A percentile compares a stretch with the other conserved stretches of the same genome.
Conservation (phyloP, 2,329 filamentous ascomycete species). For the Botrytis paeoniae region DNA sequence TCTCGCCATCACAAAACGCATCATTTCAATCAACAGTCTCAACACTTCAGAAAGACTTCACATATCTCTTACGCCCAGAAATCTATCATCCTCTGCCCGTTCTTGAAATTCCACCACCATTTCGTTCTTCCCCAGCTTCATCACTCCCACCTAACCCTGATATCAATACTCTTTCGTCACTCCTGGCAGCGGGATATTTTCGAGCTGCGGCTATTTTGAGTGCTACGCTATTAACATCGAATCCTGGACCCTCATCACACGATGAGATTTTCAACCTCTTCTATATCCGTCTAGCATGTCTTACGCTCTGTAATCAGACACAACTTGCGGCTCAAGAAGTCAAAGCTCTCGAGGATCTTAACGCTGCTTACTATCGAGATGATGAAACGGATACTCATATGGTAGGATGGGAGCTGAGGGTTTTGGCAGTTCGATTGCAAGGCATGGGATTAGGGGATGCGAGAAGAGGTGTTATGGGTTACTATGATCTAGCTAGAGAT, state of each 20-base stretch:
- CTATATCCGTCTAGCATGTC: slow-evolving; percentile 76
- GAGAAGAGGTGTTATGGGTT: slow-evolving; percentile 79
- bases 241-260: slow-evolving; percentile 55
- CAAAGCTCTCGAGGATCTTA: slow-evolving; percentile 61
- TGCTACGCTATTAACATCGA: slow-evolving; percentile 57
- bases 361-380: slow-evolving; percentile 54
- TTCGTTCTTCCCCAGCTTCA: slow-evolving; percentile 58
- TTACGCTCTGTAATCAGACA: slow-evolving; percentile 74
- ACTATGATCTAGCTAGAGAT: slow-evolving; percentile 83
- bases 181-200: slow-evolving; percentile 74
- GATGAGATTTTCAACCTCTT: slow-evolving; percentile 71
- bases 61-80: slow-evolving; percentile 73
- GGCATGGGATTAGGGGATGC: slow-evolving; percentile 83
- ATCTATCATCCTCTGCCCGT: slow-evolving; percentile 79
- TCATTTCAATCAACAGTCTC: slow-evolving; percentile 36
- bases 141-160: slow-evolving; percentile 55
- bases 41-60: slow-evolving; percentile 65
- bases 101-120: slow-evolving; percentile 58
- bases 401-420: slow-evolving; percentile 82
- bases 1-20: slow-evolving; percentile 32
- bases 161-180: slow-evolving; percentile 60
- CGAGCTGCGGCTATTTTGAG: slow-evolving; percentile 71
- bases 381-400: slow-evolving; percentile 57
- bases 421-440: slow-evolving; percentile 79
- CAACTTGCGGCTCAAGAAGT: slow-evolving; percentile 66